Evolutionary conservation across 2,329 filamentous ascomycete species (phyloP).

Genomic region (Phaeomoniella chlamydospora): DNA sequence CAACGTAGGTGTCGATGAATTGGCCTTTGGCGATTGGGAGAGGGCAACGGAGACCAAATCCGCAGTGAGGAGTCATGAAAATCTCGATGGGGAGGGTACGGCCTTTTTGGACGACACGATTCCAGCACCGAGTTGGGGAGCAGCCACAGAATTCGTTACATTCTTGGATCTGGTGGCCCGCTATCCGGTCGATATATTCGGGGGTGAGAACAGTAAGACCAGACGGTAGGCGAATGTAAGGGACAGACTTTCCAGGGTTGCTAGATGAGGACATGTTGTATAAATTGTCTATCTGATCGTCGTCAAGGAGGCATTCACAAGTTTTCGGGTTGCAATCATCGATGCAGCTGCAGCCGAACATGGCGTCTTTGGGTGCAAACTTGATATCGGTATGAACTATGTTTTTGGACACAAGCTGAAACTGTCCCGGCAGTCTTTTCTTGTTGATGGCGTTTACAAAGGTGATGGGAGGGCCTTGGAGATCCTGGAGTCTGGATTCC

Average conservation of each 20-base stretch:
- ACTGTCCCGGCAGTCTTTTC: conserved; percentile 9
- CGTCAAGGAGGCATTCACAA: conserved; percentile 6
- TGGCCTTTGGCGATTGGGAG: conserved; percentile 23
- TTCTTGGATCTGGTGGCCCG: conserved; percentile 21
- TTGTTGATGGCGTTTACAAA: conserved; percentile 10
- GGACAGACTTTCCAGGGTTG: not conserved
- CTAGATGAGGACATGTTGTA: too few species aligned
- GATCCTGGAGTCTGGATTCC: too few species aligned
- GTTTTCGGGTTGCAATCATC: conserved; percentile 4
- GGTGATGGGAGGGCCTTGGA: conserved; percentile 2
- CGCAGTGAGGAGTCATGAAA: conserved; percentile 24
- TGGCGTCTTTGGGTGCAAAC: conserved; percentile 4
- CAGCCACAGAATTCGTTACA: conserved; percentile 25
- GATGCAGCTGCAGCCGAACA: conserved; percentile 7
- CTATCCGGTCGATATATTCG: conserved; percentile 6
- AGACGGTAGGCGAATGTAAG: not conserved
- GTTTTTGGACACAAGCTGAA: conserved; percentile 11
- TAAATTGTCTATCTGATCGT: not conserved
- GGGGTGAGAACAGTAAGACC: conserved; percentile 8
- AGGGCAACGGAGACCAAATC: conserved; percentile 25
- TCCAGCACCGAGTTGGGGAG: conserved; percentile 20
- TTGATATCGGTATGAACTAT: conserved; percentile 7
- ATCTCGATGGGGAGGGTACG: conserved; percentile 24
- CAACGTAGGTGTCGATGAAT: conserved; percentile 30
- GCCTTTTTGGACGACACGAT: conserved; percentile 25